Conservation (phyloP, 2,329 filamentous ascomycete genomes). For the Ilyonectria destructans region DNA sequence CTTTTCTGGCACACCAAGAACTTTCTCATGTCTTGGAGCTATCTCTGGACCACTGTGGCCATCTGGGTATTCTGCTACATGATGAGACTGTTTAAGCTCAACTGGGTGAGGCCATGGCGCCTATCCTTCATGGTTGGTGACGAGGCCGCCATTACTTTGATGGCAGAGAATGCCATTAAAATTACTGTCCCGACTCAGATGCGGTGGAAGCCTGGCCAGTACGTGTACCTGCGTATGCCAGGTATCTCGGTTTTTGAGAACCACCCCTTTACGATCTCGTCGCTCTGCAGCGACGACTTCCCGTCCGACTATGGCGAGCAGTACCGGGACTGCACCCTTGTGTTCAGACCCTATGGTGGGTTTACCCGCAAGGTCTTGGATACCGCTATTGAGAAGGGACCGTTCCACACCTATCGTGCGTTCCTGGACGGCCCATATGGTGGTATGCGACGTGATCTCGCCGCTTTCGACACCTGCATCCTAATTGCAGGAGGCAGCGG, state of each 20-base stretch:
- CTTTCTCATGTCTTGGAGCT: constrained; percentile 90
- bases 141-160: constrained; percentile 89
- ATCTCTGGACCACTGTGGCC: constrained; percentile 85
- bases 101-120: constrained; percentile 88
- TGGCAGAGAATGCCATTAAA: constrained; percentile 96
- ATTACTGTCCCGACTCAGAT: constrained; percentile 94
- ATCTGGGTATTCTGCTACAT: constrained; percentile 86
- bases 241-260: constrained; percentile 93
- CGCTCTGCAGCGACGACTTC: constrained; percentile 92
- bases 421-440: constrained; percentile 97
- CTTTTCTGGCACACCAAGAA: constrained; percentile 98
- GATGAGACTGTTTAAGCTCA: constrained; percentile 85
- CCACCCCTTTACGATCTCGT: constrained; percentile 96
- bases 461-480: constrained; percentile 94
- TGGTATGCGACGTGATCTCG: constrained; percentile 90
- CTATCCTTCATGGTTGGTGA: constrained; percentile 90
- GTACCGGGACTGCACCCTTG: constrained; percentile 90
- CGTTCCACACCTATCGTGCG: constrained; percentile 92
- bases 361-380: constrained; percentile 91
- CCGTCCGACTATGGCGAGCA: constrained; percentile 91
- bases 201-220: constrained; percentile 94
- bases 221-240: constrained; percentile 94
- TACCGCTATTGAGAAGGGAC: constrained; percentile 86
- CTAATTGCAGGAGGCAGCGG: constrained; percentile 95
- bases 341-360: constrained; percentile 92